Evolutionary conservation across 768 basidiomycete species (phyloP).

Genomic region (Amanita subjunquillea): DNA sequence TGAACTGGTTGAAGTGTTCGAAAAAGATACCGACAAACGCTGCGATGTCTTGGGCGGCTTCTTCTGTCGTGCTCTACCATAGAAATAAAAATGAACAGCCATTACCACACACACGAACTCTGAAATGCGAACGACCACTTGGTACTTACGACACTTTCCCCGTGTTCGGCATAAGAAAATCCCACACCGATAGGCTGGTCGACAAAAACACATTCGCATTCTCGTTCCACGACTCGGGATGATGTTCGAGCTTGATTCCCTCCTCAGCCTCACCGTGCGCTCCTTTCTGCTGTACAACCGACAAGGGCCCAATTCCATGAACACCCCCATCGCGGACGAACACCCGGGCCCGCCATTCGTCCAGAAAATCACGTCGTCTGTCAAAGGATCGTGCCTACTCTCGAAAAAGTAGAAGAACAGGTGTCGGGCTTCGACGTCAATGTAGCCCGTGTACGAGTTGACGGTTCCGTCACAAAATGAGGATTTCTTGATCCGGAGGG

Average conservation of each 20-base stretch:
- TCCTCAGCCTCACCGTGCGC: conserved; percentile 25
- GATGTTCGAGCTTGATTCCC: conserved; percentile 26
- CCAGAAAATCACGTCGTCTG: conserved; percentile 54
- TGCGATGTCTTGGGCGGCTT: conserved; percentile 61
- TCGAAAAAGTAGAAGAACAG: conserved; percentile 77
- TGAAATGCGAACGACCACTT: conserved; percentile 10
- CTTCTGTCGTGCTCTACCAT: conserved; percentile 42
- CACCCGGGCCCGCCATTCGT: conserved; percentile 31
- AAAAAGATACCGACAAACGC: conserved; percentile 68
- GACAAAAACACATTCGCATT: conserved; percentile 57
- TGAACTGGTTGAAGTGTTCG: conserved; percentile 62
- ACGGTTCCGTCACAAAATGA: conserved; percentile 50
- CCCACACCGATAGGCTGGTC: conserved; percentile 56
- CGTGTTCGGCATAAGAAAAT: conserved; percentile 56
- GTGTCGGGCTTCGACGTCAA: conserved; percentile 53
- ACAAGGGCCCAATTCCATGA: conserved; percentile 75
- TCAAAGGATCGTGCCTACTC: conserved; percentile 47
- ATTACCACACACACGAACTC: background rate
- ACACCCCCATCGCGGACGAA: conserved; percentile 44
- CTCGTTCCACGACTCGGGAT: conserved; percentile 58
- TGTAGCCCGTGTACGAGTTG: conserved; percentile 57
- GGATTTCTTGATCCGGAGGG: conserved; percentile 50
- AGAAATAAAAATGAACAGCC: background rate
- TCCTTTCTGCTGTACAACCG: conserved; percentile 25
- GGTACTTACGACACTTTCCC: conserved; percentile 38